A percentile compares a stretch with the other conserved stretches of the same genome.
These are phyloP conservation scores for Fusarium anthophilum DNA, from an alignment of 2,329 filamentous ascomycete species.

Conservation along the genomic window DNA sequence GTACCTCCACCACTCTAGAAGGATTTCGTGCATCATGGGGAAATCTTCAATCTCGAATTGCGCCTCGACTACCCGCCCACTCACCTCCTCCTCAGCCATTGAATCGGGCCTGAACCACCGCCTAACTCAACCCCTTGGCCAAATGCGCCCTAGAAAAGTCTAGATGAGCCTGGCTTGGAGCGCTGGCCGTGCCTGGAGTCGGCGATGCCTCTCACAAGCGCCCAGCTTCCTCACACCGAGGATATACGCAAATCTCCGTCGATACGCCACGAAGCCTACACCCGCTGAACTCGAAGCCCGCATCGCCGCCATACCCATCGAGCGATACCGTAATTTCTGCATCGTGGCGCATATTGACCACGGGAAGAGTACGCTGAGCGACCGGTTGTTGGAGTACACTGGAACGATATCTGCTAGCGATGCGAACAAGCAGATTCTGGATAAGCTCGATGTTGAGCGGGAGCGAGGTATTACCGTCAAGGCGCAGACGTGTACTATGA, in stretches of 20 bases:
- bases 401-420: conserved; percentile 86
- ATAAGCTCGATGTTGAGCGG: conserved; percentile 96
- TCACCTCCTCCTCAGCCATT: conserved; percentile 2
- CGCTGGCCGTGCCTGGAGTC: conserved; percentile 51
- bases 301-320: conserved; percentile 79
- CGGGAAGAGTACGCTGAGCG: conserved; percentile 95
- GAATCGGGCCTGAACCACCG: background rate
- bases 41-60: conserved; percentile 16
- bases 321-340: conserved; percentile 92
- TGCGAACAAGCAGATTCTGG: conserved; percentile 92
- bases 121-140: conserved; percentile 2
- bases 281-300: conserved; percentile 54
- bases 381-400: conserved; percentile 91
- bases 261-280: conserved; percentile 42
- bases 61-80: background rate
- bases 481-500: conserved; percentile 97
- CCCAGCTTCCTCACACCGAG: background rate
- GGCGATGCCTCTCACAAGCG: conserved; percentile 44
- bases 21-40: conserved; percentile 32
- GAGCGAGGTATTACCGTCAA: conserved; percentile 98
- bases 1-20: conserved; percentile 21
- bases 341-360: conserved; percentile 99
- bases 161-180: conserved; percentile 52
- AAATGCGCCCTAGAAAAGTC: conserved; percentile 36
- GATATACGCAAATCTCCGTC: background rate